Conservation (phyloP, 768 basidiomycete genomes). For the Scleroderma citrinum region DNA sequence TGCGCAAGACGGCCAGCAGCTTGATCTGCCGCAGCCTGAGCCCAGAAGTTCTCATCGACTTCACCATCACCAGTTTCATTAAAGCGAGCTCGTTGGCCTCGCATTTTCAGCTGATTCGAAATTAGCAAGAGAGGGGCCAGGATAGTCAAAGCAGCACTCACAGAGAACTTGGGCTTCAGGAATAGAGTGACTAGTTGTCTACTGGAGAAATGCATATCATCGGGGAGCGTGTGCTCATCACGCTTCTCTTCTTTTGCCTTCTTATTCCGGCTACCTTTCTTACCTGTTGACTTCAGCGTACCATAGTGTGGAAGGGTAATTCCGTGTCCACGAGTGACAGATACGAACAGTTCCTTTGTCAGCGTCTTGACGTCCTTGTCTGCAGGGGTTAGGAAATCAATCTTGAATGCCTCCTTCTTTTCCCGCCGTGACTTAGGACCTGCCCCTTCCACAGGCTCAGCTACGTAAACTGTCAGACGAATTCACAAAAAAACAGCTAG, state of each 20-base stretch:
- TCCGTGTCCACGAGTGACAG: conserved; percentile 62
- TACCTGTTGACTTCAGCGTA: conserved; percentile 17
- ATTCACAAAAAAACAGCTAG: not conserved
- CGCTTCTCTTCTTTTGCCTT: conserved; percentile 54
- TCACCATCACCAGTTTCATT: conserved; percentile 74
- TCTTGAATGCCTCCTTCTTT: conserved; percentile 76
- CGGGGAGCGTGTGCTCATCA: conserved; percentile 77
- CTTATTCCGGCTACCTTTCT: conserved; percentile 40
- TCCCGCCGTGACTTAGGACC: conserved; percentile 54
- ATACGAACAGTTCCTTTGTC: conserved; percentile 70
- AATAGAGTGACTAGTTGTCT: conserved; percentile 87
- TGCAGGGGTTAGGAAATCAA: conserved; percentile 65
- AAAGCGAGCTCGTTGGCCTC: conserved; percentile 54
- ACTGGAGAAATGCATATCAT: conserved; percentile 97
- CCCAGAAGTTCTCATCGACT: conserved; percentile 97
- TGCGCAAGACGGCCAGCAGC: conserved; percentile 51
- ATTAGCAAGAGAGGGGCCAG: conserved; percentile 6
- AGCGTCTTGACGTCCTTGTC: conserved; percentile 57
- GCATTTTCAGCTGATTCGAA: conserved; percentile 72
- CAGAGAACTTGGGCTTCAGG: conserved; percentile 92
- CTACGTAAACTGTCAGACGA: conserved; percentile 19
- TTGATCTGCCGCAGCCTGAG: conserved; percentile 84
- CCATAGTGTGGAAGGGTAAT: conserved; percentile 62
- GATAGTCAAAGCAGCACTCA: conserved; percentile 35
- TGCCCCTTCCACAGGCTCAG: conserved; percentile 46